A percentile compares a stretch with the other conserved stretches of the same genome.
Evolutionary conservation across 371 early-diverging fungal genomes (phyloP).

Genomic region (Mortierella sp.): DNA sequence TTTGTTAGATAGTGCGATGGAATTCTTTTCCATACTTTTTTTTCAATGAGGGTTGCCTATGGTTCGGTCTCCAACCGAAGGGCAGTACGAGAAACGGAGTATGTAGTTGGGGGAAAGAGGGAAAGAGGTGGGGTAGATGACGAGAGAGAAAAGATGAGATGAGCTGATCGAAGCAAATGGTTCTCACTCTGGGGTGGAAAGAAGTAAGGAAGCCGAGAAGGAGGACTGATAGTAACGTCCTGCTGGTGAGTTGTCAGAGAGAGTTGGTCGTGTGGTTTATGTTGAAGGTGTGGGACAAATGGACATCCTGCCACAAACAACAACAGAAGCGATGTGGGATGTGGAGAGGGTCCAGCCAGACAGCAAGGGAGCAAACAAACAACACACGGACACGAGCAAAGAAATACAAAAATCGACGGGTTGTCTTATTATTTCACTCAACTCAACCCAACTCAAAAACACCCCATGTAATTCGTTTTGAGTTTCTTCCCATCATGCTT

Average conservation of each 20-base stretch:
- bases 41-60: neutral
- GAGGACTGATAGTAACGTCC: neutral
- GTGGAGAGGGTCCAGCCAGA: neutral
- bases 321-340: neutral
- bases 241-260: neutral
- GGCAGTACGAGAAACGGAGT: neutral
- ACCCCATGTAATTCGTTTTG: conserved; percentile 3
- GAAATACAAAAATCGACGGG: neutral
- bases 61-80: neutral
- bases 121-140: neutral
- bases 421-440: neutral
- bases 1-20: neutral
- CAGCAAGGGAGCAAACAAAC: neutral
- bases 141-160: neutral
- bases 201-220: neutral
- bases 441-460: neutral
- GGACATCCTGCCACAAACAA: neutral
- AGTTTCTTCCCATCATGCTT: conserved; percentile 4
- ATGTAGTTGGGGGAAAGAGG: neutral
- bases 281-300: neutral
- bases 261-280: neutral
- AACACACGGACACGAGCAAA: neutral
- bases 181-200: neutral
- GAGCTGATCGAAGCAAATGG: neutral
- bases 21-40: neutral